Base-by-base conservation (phyloP, 805 yeast genomes). In the Jamesozyma rosinii region DNA sequence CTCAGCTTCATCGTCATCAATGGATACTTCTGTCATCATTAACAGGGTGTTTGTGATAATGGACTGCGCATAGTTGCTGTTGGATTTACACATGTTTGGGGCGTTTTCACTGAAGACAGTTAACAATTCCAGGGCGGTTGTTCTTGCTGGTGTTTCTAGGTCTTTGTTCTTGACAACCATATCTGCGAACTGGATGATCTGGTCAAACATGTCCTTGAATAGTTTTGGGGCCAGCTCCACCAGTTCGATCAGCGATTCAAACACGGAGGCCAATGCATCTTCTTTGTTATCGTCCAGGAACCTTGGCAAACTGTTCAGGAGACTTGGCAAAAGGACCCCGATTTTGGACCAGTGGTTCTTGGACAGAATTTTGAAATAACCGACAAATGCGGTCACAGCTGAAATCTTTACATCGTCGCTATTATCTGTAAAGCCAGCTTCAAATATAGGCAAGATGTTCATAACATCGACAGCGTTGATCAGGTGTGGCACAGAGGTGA, bases 211-310 rank as follows among this genome's bases (percentile, higher is more conserved):
- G 35, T 87, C 87, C 58, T 75, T 77, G 70, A 92, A 92, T 78
- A 92, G 77, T 59, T 89, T 90, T 42, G 98, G 97, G 8, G 97
- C 97, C 46, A 89, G 68, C 49, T 83, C 90, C 9, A 89, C 96
- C 46, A 92, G 73, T 53, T 92, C 97, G 43, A 89, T 87, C 52
- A 92, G 70, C 6, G 88, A 75, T 63, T 88, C 95, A 51, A 92
- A 74, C n/a, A 89, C 95, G 5, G 87, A 74, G 1, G 95, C 81
- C 49, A 92, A 74, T 5, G 95, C 85, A 14, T 74, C 69, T 45
- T 86, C 92, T 57, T 87, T 83, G 37, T 90, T 89, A 55, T 72
- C 77, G 49, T 77, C 81, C 46, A 88, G 71, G 48, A 92, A 76
- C 51, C 87, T 81, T 41, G 96, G 96, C 54, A 92, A 72, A 37